Base-by-base conservation (phyloP, 169 alveolate species). In the Plasmodium malariae region DNA sequence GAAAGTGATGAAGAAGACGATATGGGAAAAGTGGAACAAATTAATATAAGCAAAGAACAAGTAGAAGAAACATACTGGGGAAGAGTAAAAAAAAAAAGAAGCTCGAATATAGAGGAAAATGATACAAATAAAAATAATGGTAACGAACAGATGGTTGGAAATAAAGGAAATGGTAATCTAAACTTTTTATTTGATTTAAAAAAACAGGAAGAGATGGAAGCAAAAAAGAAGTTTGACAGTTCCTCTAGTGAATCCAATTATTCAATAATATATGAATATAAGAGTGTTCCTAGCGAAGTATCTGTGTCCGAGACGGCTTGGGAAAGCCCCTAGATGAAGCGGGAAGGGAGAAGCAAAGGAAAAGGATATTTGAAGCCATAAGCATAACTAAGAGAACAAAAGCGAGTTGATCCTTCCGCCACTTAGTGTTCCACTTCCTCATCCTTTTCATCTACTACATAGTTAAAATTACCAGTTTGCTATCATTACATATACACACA, bases 281-380 rank as follows among this genome's bases (percentile, higher is more conserved):
- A 70, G 24, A 86, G 70, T 59, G 87, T 86, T 0, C 92, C 92
- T 17, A 86, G 92, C 54, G 92, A 86, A 57, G 28, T 86, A 49
- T 86, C 92, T 3, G 54, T 86, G 48, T 86, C 92, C 0, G 92
- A 86, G 26, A 30, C 92, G 3, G 92, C 87, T 4, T 86, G 92
- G 92, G 76, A 65, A 3, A 73, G 73, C 45, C 24, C 85, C 17
- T 71, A 68, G 6, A 12, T 0, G 17, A 14, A 24, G 19, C 19
- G 37, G 5, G 26, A 30, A 43, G 3, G 9, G 28, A 40, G 17
- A 40, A 7, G 30, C 7, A 62, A 32, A 60, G 17, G 11, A 55
- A 55, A 55, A 17, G 17, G n/a, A 48, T 48, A 48, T 48, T 14
- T 48, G n/a, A n/a, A n/a, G n/a, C n/a, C n/a, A n/a, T n/a, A n/a